Percentiles rank a stretch among this genome's conserved stretches.
Conservation (phyloP, 352 stramenopile species). For the Phytophthora kernoviae region DNA sequence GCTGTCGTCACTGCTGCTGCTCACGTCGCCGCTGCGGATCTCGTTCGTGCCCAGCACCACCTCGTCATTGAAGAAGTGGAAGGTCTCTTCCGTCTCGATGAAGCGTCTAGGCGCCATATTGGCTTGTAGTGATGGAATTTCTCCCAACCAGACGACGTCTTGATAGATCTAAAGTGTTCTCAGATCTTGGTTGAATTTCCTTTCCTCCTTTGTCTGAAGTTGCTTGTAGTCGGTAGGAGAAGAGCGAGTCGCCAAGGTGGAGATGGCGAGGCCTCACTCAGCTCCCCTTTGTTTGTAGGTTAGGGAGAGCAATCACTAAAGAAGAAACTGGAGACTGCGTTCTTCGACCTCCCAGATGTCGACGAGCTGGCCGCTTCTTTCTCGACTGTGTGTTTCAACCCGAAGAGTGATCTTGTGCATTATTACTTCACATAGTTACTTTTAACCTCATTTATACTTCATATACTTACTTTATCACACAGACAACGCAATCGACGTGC, state of each 20-base stretch:
- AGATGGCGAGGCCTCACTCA: too few species aligned
- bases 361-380: slow-evolving; percentile 2
- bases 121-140: neutral
- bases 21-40: slow-evolving; percentile 39
- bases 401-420: neutral
- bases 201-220: too few species aligned
- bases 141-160: neutral
- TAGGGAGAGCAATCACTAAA: neutral
- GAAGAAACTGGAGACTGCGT: neutral
- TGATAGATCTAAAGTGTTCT: too few species aligned
- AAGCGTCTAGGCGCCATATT: slow-evolving; percentile 28
- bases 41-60: slow-evolving; percentile 71
- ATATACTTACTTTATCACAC: slow-evolving; percentile 4
- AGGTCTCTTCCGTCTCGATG: slow-evolving; percentile 64
- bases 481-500: neutral
- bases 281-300: too few species aligned
- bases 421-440: neutral
- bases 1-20: slow-evolving; percentile 17
- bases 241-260: too few species aligned
- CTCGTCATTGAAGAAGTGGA: slow-evolving; percentile 70
- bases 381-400: slow-evolving; percentile 1
- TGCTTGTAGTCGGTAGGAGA: too few species aligned
- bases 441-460: neutral
- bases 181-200: too few species aligned
- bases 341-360: slow-evolving; percentile 3